Evolutionary conservation across 2,329 filamentous ascomycete genomes (phyloP).

Genomic region (Cercospora beticola): DNA sequence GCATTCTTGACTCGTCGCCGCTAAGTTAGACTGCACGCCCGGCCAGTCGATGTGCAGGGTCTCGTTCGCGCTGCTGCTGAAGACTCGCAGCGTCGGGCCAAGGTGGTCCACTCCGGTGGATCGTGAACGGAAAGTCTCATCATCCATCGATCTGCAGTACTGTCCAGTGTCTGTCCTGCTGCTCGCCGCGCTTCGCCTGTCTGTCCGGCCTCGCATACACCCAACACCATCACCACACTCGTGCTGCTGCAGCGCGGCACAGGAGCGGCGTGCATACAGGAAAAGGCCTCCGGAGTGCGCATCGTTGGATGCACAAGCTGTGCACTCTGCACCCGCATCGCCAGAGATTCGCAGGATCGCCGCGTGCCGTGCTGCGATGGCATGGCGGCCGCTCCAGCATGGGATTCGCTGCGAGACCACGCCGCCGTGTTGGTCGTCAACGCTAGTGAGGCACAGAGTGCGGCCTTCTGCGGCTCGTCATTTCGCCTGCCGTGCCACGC

Average conservation of each 20-base stretch:
- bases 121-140: neutral
- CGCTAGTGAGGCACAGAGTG: conserved; percentile 16
- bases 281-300: neutral
- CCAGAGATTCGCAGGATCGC: conserved; percentile 7
- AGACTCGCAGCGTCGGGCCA: neutral
- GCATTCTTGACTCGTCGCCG: neutral
- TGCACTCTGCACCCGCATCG: neutral
- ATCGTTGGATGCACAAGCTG: conserved; percentile 16
- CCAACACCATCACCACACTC: neutral
- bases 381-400: neutral
- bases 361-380: conserved; percentile 5
- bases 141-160: neutral
- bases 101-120: neutral
- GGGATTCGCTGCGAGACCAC: conserved; percentile 4
- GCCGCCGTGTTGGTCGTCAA: conserved; percentile 3
- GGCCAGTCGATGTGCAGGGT: neutral
- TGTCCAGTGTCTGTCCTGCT: too few relatives aligned
- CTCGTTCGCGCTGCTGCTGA: neutral
- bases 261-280: too few relatives aligned
- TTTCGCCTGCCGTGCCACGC: conserved; percentile 25
- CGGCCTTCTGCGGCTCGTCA: conserved; percentile 21
- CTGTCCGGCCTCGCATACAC: neutral
- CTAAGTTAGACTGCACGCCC: neutral
- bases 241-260: neutral
- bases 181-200: too few relatives aligned